Conservation (phyloP, 768 basidiomycete species). For the Auriscalpium orientale region DNA sequence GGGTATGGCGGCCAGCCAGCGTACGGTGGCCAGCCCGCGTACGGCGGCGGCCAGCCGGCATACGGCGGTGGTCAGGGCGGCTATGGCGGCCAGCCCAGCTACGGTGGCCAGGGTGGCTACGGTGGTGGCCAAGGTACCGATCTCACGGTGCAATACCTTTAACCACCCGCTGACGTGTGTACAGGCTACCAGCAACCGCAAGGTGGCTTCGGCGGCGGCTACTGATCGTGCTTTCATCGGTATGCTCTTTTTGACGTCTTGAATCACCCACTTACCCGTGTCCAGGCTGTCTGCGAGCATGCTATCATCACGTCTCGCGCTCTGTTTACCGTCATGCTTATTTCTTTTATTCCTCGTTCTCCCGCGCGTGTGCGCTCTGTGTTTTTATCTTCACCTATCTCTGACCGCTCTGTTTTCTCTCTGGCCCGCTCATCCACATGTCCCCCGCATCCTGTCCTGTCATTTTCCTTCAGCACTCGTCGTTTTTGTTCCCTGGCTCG, state of each 20-base stretch:
- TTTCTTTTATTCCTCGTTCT: conserved; percentile 5
- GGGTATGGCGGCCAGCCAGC: conserved; percentile 18
- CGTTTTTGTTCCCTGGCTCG: conserved; percentile 32
- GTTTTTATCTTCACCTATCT: conserved; percentile 6
- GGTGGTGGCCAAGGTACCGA: conserved; percentile 17
- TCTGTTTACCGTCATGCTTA: neutral
- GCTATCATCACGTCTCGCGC: neutral
- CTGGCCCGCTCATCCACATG: conserved; percentile 30
- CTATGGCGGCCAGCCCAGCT: conserved; percentile 13
- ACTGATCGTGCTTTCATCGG: neutral
- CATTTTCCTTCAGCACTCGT: conserved; percentile 32
- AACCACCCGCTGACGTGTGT: neutral
- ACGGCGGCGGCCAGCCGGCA: conserved; percentile 16
- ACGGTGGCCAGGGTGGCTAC: conserved; percentile 18
- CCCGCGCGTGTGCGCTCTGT: neutral
- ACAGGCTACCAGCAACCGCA: neutral
- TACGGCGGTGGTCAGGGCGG: conserved; percentile 12
- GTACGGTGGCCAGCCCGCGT: neutral
- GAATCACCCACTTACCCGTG: neutral
- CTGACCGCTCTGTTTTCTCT: conserved; percentile 12
- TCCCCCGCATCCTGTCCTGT: conserved; percentile 30
- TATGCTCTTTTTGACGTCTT: neutral
- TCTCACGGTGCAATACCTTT: neutral
- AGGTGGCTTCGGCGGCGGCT: neutral
- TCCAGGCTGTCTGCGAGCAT: neutral